Evolutionary conservation across 2,329 filamentous ascomycete species (phyloP), one percentile per base, ranked within the genome.

Genomic region (Pseudogymnoascus sp.): DNA sequence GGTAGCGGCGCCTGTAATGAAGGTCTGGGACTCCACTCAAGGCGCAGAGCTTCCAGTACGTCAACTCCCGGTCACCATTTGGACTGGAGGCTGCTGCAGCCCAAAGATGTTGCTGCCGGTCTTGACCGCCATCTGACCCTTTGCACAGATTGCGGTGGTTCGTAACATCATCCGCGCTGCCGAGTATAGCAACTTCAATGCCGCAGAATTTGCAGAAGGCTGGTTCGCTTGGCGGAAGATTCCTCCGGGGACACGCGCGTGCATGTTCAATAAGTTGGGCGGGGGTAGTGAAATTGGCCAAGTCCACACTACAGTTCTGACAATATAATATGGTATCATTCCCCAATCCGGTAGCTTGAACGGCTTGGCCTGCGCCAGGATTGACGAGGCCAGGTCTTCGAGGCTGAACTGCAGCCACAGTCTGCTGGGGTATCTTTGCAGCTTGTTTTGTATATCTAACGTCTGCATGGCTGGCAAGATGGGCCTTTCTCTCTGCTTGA

Each of bases 11-110:
- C n/a, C 18, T 32, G 28, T 54, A 54, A 32, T 54, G 47, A 32
- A 54, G 28, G 32, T 54, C 47, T 7, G 47, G 47, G 28, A 54
- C 25, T 9, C 47, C 47, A 32, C n/a, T 18, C n/a, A 54, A 9
- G 47, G 47, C 47, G 32, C 47, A 54, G n/a, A 54, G 47, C n/a
- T 54, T 54, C 47, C 47, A 54, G 28, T 54, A 54, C 9, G 47
- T 14, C 47, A 32, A 32, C 3, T 54, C 47, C 28, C 5, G 47
- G 28, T 54, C 47, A 32, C 32, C 25, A 2, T 30, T 50, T n/a
- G 47, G 12, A 32, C 47, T n/a, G 6, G 20, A 14, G n/a, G 14
- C 25, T 20, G 47, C 47, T 20, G 16, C 25, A 20, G 47, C 47
- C 47, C 47, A 54, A 32, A 54, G 47, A 8, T 32, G 25, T 12